Evolutionary conservation across 2,329 filamentous ascomycete genomes (phyloP), one percentile per base, ranked within the genome.

Genomic region (Rosellinia necatrix): DNA sequence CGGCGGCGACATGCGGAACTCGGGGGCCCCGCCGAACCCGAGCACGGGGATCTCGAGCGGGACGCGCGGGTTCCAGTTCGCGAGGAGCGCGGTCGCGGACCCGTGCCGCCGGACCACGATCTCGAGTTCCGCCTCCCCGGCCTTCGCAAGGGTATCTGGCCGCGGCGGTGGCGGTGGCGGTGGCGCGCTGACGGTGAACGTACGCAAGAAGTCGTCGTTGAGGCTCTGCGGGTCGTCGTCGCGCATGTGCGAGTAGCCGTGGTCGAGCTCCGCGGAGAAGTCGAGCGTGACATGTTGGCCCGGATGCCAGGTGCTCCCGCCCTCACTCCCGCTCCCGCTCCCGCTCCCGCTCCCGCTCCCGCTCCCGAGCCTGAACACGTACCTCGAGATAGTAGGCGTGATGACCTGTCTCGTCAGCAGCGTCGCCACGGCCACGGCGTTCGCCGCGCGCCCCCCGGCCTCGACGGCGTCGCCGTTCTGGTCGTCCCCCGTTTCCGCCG

Each of bases 171-270:
- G n/a, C n/a, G n/a, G n/a, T n/a, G n/a, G n/a, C n/a, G n/a, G n/a
- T 0, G 86, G 83, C 1, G 76, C 72, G 2, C 81, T 90, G 1
- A 96, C 81, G 2, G 91, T 96, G 67, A 96, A 96, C 0, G 91
- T 96, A 24, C 91, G 79, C 4, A 94, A 78, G 59, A 85, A 92
- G 68, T 96, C 91, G 68, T 96, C 91, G 65, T 96, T 96, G 13
- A 96, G 71, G 64, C 85, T 89, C 61, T 81, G 80, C 4, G 91
- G 91, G 62, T 96, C 90, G 54, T 89, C 84, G 60, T 96, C 87
- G 2, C 85, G 79, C 91, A 96, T 96, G 69, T 96, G 92, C 44
- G 81, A 83, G 71, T 91, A 96, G 0, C 91, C 91, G 9, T 78
- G 71, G 60, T 89, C 84, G 1, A 96, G 75, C 64, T 92, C 86